Conservation (phyloP, 208 protist genomes). For the Acanthamoeba lenticulata region DNA sequence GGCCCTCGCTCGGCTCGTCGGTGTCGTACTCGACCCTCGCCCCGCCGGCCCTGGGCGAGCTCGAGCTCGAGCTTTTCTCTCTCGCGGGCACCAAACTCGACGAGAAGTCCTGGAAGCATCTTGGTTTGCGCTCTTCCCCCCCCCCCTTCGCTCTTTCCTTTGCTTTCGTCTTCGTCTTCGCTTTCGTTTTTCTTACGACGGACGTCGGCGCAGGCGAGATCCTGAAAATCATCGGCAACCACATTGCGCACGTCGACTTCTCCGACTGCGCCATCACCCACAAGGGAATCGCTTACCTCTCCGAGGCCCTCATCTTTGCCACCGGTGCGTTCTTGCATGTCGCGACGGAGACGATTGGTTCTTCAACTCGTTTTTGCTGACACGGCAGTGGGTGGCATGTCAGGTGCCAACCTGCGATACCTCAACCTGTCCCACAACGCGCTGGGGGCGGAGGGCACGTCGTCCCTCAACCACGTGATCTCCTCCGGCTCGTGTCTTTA, state of each 20-base stretch:
- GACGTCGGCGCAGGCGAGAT: neutral
- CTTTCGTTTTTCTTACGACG: neutral
- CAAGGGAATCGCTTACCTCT: neutral
- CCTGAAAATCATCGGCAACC: neutral
- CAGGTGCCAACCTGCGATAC: neutral
- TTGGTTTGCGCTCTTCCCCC: neutral
- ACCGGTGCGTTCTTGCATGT: neutral
- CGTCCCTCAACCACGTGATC: neutral
- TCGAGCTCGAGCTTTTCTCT: neutral
- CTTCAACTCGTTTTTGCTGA: neutral
- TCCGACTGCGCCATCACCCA: neutral
- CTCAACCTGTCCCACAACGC: neutral
- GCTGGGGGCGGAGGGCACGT: neutral
- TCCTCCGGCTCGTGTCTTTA: neutral
- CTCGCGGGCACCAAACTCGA: neutral
- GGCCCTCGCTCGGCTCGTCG: neutral
- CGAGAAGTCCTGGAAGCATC: neutral
- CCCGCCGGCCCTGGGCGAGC: neutral
- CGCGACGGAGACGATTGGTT: neutral
- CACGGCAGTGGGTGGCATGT: neutral
- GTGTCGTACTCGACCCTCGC: neutral
- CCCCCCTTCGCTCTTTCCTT: neutral
- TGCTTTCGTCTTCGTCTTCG: neutral
- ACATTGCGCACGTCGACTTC: neutral
- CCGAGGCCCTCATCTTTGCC: neutral